Evolutionary conservation across 2,329 filamentous ascomycete genomes (phyloP), one percentile per base, ranked within the genome.

Genomic region (Cytospora mali): DNA sequence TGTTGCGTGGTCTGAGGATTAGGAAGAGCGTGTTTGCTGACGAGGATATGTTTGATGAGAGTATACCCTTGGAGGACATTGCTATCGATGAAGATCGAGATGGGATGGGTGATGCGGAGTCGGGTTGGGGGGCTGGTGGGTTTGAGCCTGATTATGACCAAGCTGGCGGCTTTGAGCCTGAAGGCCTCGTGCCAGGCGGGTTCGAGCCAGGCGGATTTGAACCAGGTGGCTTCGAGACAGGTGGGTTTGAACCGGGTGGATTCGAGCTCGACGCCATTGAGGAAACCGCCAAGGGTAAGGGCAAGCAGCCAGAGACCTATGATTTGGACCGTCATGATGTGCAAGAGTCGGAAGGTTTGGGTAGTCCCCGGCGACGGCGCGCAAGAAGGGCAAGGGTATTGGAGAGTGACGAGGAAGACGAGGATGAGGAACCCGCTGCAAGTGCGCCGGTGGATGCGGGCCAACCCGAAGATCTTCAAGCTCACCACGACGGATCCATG

Each of bases 1-100:
- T 97, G 65, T 74, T 96, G 65, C 88, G 91, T 75, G 90, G 88
- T 0, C 71, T 98, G 71, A 81, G 91, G 46, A 91, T 97, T 49
- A 81, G 87, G 31, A 86, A 93, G 72, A 82, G 89, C 64, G 87
- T 96, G 39, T 89, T 64, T 31, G 73, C 76, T 29, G 72, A 74
- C 27, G 71, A 71, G 23, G 71, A 72, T 49, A 48, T 64, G 39
- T 63, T 63, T 58, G 58, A 54, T 58, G 61, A 62, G 53, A 35
- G 16, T 25, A 50, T 57, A 25, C 61, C 23, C 9, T 49, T 65
- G 48, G 64, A 63, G 29, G 25, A 60, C 6, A n/a, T 55, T 6
- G 18, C 56, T 6, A 79, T 75, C 50, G 77, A 76, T 64, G 79
- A 79, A 68, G 78, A 77, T 68, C n/a, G n/a, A n/a, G 74, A 78